Evolutionary conservation across 1,284 basidiomycete species (phyloP).

Genomic region (Ustilago vetiveriae): DNA sequence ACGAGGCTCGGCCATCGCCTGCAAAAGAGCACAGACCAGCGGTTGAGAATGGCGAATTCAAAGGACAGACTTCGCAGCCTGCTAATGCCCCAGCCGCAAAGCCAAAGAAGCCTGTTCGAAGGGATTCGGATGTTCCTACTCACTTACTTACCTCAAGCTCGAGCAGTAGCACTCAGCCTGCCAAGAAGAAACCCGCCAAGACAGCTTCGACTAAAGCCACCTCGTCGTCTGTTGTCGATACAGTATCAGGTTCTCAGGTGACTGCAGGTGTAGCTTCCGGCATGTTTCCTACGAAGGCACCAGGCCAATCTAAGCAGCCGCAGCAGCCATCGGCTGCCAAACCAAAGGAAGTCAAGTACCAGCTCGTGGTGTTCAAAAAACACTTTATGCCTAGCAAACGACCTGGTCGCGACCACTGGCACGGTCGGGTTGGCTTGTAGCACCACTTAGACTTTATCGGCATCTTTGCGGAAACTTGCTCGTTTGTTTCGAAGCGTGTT

Average conservation of each 20-base stretch:
- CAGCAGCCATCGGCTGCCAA: neutral
- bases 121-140: neutral
- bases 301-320: neutral
- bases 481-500: no score
- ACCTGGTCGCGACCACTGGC: constrained; percentile 28
- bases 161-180: neutral
- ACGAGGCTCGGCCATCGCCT: no score
- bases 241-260: no score
- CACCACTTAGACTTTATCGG: no score
- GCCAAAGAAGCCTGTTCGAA: neutral
- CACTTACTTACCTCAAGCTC: no score
- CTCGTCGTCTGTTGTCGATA: no score
- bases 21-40: no score
- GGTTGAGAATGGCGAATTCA: no score
- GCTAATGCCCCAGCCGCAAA: no score
- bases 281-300: no score
- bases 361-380: constrained; percentile 26
- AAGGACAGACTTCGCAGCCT: no score
- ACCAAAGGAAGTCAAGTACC: constrained; percentile 11
- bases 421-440: constrained; percentile 2
- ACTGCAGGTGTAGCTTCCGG: neutral
- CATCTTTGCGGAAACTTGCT: no score
- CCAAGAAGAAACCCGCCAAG: neutral
- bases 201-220: neutral
- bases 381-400: constrained; percentile 15